These are phyloP conservation scores for Eucalyptus sp. DNA, from an alignment of 345 rosid species.

Conservation along the genomic window DNA sequence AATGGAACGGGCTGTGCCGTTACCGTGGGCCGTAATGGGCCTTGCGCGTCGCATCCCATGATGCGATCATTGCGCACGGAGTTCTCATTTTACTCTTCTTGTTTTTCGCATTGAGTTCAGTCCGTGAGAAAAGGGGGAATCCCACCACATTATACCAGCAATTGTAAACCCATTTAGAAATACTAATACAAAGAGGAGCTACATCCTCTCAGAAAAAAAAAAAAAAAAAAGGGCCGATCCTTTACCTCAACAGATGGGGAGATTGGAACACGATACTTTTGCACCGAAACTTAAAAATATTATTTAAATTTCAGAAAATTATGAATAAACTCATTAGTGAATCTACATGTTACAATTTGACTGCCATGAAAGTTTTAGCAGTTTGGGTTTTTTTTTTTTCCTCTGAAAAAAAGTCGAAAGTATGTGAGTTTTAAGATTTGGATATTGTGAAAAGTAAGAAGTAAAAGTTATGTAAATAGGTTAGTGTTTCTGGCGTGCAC, in stretches of 20 bases:
- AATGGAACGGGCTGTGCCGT: rapidly evolving
- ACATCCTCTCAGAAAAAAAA: not conserved
- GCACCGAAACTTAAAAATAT: not conserved
- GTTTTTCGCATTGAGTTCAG: not conserved
- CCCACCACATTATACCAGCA: not conserved
- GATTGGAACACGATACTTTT: not conserved
- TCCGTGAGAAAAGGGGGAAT: not conserved
- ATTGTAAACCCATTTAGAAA: not conserved
- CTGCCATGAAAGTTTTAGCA: too few species aligned
- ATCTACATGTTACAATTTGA: not conserved
- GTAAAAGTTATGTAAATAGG: not conserved
- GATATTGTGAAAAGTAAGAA: not conserved
- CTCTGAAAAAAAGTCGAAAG: rapidly evolving
- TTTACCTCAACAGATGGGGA: not conserved
- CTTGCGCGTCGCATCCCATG: not conserved
- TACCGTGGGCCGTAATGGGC: not conserved
- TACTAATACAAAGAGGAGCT: not conserved
- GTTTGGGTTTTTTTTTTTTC: not conserved
- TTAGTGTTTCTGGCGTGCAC: rapidly evolving
- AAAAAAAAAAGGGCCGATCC: not conserved
- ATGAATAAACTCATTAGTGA: not conserved
- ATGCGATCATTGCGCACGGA: not conserved
- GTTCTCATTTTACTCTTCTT: not conserved
- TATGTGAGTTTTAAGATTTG: not conserved
- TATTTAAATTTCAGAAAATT: not conserved